These are phyloP conservation scores for Phytophthora brassicae DNA, from an alignment of 352 stramenopile species.

Conservation along the genomic window DNA sequence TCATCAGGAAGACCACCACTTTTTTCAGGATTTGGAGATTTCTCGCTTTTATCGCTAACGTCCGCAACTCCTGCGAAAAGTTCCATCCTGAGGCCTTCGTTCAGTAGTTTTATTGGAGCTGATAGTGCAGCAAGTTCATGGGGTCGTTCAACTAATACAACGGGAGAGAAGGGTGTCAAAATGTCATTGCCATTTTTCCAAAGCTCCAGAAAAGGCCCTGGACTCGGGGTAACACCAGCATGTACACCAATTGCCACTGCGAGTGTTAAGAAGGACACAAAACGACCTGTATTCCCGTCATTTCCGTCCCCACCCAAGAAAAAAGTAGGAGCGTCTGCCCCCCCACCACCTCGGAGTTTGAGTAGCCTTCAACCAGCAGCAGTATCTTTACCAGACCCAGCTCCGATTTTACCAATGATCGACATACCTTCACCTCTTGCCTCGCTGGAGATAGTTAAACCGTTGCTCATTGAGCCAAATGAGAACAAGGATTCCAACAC, in stretches of 20 bases:
- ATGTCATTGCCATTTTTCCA: slow-evolving; percentile 71
- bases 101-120: slow-evolving; percentile 29
- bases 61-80: slow-evolving; percentile 22
- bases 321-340: background rate
- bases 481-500: background rate
- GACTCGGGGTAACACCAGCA: slow-evolving; percentile 57
- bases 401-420: slow-evolving; percentile 29
- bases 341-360: background rate
- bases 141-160: slow-evolving; percentile 14
- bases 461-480: slow-evolving; percentile 18
- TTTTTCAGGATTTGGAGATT: slow-evolving; percentile 34
- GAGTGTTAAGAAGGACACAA: slow-evolving; percentile 70
- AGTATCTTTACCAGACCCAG: background rate
- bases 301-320: slow-evolving; percentile 29
- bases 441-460: slow-evolving; percentile 11
- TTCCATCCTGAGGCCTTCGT: slow-evolving; percentile 27
- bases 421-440: slow-evolving; percentile 9
- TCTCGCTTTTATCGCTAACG: slow-evolving; percentile 28
- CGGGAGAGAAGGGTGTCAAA: slow-evolving; percentile 32
- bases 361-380: background rate
- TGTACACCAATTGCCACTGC: slow-evolving; percentile 68
- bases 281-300: slow-evolving; percentile 61
- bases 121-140: slow-evolving; percentile 11
- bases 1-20: slow-evolving; percentile 15
- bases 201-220: slow-evolving; percentile 60